Evolutionary conservation across 352 stramenopile species (phyloP), one percentile per base, ranked within the genome.

Genomic region (Pythium monospermum): DNA sequence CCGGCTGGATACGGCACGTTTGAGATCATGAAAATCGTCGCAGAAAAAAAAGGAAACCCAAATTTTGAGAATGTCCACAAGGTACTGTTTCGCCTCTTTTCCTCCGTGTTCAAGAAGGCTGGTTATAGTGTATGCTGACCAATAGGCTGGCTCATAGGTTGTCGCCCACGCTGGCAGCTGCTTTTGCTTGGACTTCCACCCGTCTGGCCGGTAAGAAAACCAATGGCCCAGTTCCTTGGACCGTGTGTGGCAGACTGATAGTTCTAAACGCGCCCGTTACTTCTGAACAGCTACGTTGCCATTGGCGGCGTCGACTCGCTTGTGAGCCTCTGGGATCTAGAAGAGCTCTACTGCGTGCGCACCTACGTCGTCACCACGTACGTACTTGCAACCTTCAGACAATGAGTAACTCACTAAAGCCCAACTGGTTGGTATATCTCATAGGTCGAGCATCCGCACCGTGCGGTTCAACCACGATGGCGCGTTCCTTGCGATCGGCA

Each of bases 41-140:
- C 59, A 2, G 83, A 94, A 41, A 87, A 89, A 53, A 89, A 90
- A 52, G 74, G 74, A 4, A 82, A 75, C 3, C 76, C 80, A n/a
- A 90, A 88, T 37, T 65, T 94, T 1, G 80, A 91, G 45, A 91
- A 85, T 49, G 72, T 87, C 22, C 76, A 89, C 53, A 91, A 94
- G 73, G 83, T 86, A 25, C 26, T 51, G 26, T n/a, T n/a, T n/a
- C n/a, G n/a, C n/a, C n/a, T n/a, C n/a, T n/a, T n/a, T n/a, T n/a
- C n/a, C n/a, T n/a, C n/a, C n/a, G n/a, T n/a, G n/a, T n/a, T n/a
- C n/a, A n/a, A n/a, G n/a, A n/a, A n/a, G n/a, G n/a, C n/a, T 7
- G 15, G 1, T 6, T 35, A n/a, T 30, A 6, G 42, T 13, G 18
- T 46, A 16, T 13, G 23, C 39, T 46, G 39, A 46, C 15, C 3